These are phyloP conservation scores for Stentor coeruleus DNA, from an alignment of 73 alveolate species.

Conservation along the genomic window DNA sequence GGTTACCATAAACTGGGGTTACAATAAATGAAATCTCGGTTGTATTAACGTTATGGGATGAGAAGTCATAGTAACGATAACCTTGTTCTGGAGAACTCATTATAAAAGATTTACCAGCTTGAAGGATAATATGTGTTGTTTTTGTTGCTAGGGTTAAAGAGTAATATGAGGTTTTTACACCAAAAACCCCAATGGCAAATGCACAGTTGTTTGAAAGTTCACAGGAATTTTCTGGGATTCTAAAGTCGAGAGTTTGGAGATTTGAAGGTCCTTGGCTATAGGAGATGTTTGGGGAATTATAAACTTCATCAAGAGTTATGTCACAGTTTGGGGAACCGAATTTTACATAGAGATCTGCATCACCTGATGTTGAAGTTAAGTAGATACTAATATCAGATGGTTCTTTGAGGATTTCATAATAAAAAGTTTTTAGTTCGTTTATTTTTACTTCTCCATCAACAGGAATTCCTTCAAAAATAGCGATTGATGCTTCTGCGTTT, in stretches of 20 bases:
- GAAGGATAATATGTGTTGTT: background rate
- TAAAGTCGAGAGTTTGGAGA: background rate
- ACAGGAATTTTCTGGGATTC: background rate
- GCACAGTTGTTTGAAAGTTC: background rate
- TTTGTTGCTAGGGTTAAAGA: background rate
- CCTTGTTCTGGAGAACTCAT: background rate
- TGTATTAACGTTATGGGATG: too few species aligned
- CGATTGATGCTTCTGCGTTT: background rate
- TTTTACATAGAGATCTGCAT: constrained; percentile 24
- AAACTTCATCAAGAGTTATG: background rate
- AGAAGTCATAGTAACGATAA: background rate
- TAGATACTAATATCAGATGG: background rate
- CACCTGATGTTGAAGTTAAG: background rate
- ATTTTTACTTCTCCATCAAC: background rate
- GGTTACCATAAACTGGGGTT: constrained; percentile 18
- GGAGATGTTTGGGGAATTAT: background rate
- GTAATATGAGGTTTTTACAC: background rate
- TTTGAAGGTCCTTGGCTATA: background rate
- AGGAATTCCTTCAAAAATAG: background rate
- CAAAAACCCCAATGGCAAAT: constrained; percentile 10
- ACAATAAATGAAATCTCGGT: background rate
- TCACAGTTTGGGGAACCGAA: background rate
- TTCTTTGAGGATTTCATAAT: background rate
- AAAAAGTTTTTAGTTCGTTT: background rate
- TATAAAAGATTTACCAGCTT: background rate